phyloP scores from a whole-genome alignment of 2,329 filamentous ascomycete species.

The Calonectria ilicicola region DNA sequence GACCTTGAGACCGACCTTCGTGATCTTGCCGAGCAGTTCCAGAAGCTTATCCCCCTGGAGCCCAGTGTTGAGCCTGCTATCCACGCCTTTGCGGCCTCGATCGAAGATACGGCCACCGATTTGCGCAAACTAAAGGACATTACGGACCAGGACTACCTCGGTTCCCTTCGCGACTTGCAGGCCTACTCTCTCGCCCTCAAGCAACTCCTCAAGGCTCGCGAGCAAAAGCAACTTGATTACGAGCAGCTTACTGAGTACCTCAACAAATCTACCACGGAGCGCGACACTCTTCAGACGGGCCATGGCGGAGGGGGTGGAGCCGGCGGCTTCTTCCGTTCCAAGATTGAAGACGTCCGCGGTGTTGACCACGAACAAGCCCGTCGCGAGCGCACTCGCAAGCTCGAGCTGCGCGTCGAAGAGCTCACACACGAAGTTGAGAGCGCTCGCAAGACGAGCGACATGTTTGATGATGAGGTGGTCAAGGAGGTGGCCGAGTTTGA shows the following conservation, averaged over 20 bases:
- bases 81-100: constrained; percentile 86
- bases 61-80: constrained; percentile 86
- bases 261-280: constrained; percentile 87
- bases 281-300: constrained; percentile 79
- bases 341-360: constrained; percentile 95
- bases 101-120: constrained; percentile 85
- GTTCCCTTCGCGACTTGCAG: constrained; percentile 93
- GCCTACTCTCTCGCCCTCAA: constrained; percentile 92
- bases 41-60: constrained; percentile 90
- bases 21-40: constrained; percentile 93
- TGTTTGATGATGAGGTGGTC: constrained; percentile 96
- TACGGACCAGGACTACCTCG: constrained; percentile 96
- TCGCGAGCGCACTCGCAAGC: constrained; percentile 86
- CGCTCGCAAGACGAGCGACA: constrained; percentile 87
- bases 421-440: constrained; percentile 90
- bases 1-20: constrained; percentile 90
- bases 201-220: constrained; percentile 87
- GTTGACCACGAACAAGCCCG: constrained; percentile 95
- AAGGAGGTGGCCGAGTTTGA: constrained; percentile 95
- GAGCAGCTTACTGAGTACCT: constrained; percentile 97
- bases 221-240: constrained; percentile 98
- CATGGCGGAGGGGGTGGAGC: constrained; percentile 74
- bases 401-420: constrained; percentile 93
- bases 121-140: constrained; percentile 87
- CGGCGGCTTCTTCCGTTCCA: constrained; percentile 88